Conservation (phyloP, 106 monocot species). For the Narthecium ossifragum region DNA sequence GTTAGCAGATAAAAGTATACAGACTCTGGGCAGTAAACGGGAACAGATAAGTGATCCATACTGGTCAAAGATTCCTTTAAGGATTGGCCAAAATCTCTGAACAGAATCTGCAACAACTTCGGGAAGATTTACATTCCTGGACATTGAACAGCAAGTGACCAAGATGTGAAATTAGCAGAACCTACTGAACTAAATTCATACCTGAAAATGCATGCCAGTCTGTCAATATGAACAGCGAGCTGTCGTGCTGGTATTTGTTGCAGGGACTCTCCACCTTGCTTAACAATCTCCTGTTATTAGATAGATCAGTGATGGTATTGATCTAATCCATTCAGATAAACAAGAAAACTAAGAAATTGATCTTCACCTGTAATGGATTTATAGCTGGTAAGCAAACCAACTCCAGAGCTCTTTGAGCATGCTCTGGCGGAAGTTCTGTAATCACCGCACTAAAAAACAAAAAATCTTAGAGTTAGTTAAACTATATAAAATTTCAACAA, state of each 20-base stretch:
- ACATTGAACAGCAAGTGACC: constrained; percentile 4
- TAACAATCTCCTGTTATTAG: constrained; percentile 48
- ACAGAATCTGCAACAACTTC: constrained; percentile 79
- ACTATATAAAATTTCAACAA: too few relatives aligned
- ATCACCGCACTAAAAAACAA: constrained; percentile 61
- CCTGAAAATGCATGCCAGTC: constrained; percentile 90
- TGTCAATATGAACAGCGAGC: constrained; percentile 82
- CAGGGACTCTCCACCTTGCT: constrained; percentile 44
- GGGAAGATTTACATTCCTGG: constrained; percentile 80
- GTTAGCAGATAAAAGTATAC: too few relatives aligned
- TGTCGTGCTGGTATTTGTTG: constrained; percentile 75
- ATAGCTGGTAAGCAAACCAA: constrained; percentile 68
- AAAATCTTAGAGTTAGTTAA: neutral
- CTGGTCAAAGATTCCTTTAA: constrained; percentile 84
- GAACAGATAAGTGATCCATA: constrained; percentile 23
- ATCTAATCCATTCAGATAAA: neutral
- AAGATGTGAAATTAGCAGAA: neutral
- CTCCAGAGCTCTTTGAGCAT: constrained; percentile 71
- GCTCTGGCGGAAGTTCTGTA: constrained; percentile 73
- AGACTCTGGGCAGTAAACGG: neutral
- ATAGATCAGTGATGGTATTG: constrained; percentile 1
- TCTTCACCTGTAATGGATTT: constrained; percentile 57
- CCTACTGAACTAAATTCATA: constrained; percentile 9
- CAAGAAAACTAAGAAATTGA: neutral
- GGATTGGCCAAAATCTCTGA: constrained; percentile 79